phyloP scores from a whole-genome alignment of 73 alveolate genomes.

The Durusdinium trenchii region DNA sequence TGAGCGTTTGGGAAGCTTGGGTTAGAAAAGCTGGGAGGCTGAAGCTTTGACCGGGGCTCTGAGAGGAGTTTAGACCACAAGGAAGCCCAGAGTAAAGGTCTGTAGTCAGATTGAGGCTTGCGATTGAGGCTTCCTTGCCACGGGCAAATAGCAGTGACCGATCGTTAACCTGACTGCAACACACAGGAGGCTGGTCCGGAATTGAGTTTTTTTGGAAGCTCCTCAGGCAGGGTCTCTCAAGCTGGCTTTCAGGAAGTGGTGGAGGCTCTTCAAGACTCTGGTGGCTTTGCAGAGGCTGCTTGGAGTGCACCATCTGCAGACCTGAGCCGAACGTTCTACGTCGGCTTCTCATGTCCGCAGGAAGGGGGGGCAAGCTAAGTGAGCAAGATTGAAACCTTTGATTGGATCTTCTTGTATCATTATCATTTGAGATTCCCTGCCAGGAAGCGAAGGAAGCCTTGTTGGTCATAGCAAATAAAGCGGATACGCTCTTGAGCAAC shows the following conservation, averaged over 20 bases:
- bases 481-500: slow-evolving; percentile 6
- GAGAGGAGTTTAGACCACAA: too few relatives aligned
- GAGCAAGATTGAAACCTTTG: too few relatives aligned
- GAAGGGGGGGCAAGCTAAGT: background rate
- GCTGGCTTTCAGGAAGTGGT: slow-evolving; percentile 72
- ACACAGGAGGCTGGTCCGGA: too few relatives aligned
- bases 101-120: too few relatives aligned
- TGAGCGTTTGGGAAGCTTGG: slow-evolving; percentile 59
- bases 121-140: too few relatives aligned
- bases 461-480: background rate
- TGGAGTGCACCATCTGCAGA: background rate
- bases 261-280: slow-evolving; percentile 31
- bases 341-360: slow-evolving; percentile 24
- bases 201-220: too few relatives aligned
- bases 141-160: too few relatives aligned
- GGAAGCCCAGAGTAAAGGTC: too few relatives aligned
- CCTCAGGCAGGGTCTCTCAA: too few relatives aligned
- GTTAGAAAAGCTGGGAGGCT: slow-evolving; percentile 19
- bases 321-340: slow-evolving; percentile 52
- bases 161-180: too few relatives aligned
- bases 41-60: too few relatives aligned
- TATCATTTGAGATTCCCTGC: background rate
- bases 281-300: slow-evolving; percentile 52
- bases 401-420: too few relatives aligned
- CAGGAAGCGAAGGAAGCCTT: background rate